Base-by-base conservation (phyloP, 768 basidiomycete genomes). In the Podaxis mareebaensis region DNA sequence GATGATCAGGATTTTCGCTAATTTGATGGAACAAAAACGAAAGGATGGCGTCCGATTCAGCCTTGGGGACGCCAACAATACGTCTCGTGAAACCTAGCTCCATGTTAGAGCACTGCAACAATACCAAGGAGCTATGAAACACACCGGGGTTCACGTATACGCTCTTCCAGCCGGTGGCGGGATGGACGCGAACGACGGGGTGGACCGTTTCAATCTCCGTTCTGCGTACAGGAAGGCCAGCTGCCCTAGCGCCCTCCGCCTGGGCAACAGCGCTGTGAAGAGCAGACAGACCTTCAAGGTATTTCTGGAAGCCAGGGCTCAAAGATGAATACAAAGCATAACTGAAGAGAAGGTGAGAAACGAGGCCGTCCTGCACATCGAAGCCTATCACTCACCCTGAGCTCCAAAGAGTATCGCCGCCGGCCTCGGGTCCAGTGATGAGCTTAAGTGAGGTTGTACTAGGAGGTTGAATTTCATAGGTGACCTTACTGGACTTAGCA, bases 271-370 rank as follows among this genome's bases (percentile, higher is more conserved):
- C 91, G 59, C 90, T 90, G 75, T 93, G 91, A 2, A 93, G 81
- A 8, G 90, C 91, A 33, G 76, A 78, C 39, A 92, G 77, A 26
- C 87, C 85, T 68, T 93, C 91, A 58, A 94, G 80, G 74, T 93
- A 93, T 51, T 77, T 82, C 70, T 93, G 90, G 74, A 92, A 81
- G 12, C 84, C 85, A 0, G 85, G 82, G 69, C 92, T 93, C 63
- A 93, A 78, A 48, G 88, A 89, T 2, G 92, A 93, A 77, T 93
- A 93, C n/a, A 93, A 79, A 3, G 91, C 88, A 69, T 92, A 92
- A 40, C 90, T 92, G 60, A 49, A 28, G 39, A 30, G 28, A 33
- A 26, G 48, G 24, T 44, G 39, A 58, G 40, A 58, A 7, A 36
- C 3, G 22, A 26, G 38, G 51, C 11, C 42, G 36, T 1, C 33